Evolutionary conservation across 2,329 filamentous ascomycete species (phyloP).

Genomic region (Blastomyces gilchristii): DNA sequence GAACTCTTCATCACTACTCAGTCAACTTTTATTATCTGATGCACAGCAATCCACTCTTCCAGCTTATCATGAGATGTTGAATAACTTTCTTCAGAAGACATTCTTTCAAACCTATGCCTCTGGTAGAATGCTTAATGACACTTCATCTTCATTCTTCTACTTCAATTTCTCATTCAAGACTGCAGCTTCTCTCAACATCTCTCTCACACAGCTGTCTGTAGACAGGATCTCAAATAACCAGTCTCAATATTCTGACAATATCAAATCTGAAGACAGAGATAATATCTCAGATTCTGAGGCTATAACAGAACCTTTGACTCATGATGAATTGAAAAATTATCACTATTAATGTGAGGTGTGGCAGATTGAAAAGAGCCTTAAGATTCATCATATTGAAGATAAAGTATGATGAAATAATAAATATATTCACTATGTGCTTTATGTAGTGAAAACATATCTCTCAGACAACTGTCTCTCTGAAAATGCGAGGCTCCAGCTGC

Average conservation of each 20-base stretch:
- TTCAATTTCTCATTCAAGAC: neutral
- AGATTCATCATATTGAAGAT: too few species aligned
- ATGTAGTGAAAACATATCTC: too few species aligned
- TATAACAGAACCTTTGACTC: neutral
- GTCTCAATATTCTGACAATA: neutral
- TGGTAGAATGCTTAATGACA: neutral
- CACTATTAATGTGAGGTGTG: too few species aligned
- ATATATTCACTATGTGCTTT: too few species aligned
- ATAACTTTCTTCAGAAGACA: neutral
- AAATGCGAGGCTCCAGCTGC: neutral
- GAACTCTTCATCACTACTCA: neutral
- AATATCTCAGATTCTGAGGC: neutral
- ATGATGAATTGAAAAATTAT: too few species aligned
- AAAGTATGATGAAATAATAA: too few species aligned
- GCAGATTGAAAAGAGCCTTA: too few species aligned
- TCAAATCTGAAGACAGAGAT: neutral
- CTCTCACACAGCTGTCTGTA: neutral
- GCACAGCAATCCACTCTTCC: neutral
- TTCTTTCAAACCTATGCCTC: too few species aligned
- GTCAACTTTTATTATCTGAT: neutral
- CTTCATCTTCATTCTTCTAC: too few species aligned
- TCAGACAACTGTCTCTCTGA: neutral
- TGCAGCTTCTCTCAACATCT: neutral
- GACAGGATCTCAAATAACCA: neutral
- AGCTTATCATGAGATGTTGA: neutral